These are phyloP conservation scores for Microdochium nivale DNA, from an alignment of 2,329 filamentous ascomycete genomes.

Conservation along the genomic window DNA sequence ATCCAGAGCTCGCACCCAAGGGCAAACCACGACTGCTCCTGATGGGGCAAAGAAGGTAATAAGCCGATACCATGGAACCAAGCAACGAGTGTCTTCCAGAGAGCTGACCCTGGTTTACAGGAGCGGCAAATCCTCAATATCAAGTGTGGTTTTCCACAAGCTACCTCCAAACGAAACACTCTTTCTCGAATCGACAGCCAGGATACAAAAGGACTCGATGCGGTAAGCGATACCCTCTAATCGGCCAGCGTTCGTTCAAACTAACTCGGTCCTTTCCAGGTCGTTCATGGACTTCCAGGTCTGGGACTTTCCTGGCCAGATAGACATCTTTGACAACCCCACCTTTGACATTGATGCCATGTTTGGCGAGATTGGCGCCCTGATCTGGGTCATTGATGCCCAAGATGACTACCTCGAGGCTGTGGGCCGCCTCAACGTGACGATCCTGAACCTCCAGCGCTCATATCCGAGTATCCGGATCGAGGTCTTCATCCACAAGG, in stretches of 20 bases:
- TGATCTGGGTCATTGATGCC: constrained; percentile 98
- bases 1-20: constrained; percentile 38
- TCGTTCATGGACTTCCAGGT: constrained; percentile 99
- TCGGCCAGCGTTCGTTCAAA: not conserved
- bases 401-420: constrained; percentile 97
- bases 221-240: constrained; percentile 55
- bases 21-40: constrained; percentile 78
- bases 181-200: constrained; percentile 89
- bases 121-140: constrained; percentile 97
- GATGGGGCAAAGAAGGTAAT: constrained; percentile 92
- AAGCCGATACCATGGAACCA: too few species aligned
- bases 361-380: constrained; percentile 85
- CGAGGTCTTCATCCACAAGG: constrained; percentile 98
- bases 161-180: constrained; percentile 91
- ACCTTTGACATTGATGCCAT: constrained; percentile 88
- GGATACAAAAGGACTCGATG: constrained; percentile 91
- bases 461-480: constrained; percentile 91
- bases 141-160: constrained; percentile 98
- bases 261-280: constrained; percentile 31
- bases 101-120: constrained; percentile 37
- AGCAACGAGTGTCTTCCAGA: not conserved
- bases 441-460: constrained; percentile 81
- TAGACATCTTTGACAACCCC: constrained; percentile 80
- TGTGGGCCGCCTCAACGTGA: constrained; percentile 76
- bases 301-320: constrained; percentile 93